Conservation (phyloP, 768 basidiomycete genomes). For the Omphalotus guepiniiformis region DNA sequence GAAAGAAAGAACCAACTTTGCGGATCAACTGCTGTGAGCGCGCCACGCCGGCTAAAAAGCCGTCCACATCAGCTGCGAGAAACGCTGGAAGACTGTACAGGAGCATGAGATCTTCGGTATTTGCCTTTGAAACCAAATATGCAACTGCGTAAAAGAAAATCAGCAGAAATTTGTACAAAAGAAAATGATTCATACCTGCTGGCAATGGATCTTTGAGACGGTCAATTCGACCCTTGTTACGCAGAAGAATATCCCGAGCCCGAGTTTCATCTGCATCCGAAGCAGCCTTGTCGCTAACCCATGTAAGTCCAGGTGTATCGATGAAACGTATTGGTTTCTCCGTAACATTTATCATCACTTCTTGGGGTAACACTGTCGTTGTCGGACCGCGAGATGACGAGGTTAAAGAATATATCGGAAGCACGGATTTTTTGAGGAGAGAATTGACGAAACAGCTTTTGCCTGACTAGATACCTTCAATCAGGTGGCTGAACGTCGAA, state of each 20-base stretch:
- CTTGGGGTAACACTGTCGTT: slow-evolving; percentile 67
- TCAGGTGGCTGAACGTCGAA: too few species aligned
- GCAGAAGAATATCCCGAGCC: slow-evolving; percentile 70
- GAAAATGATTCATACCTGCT: slow-evolving; percentile 47
- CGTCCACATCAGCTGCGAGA: slow-evolving; percentile 54
- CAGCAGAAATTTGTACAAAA: not conserved
- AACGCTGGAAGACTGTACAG: slow-evolving; percentile 83
- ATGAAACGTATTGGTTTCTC: slow-evolving; percentile 59
- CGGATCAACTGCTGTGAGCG: slow-evolving; percentile 71
- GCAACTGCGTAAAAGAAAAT: slow-evolving; percentile 41
- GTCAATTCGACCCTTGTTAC: slow-evolving; percentile 80
- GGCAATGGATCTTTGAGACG: slow-evolving; percentile 75
- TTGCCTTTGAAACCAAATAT: slow-evolving; percentile 64
- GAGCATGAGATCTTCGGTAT: slow-evolving; percentile 84
- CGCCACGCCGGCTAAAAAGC: slow-evolving; percentile 76
- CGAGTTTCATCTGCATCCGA: slow-evolving; percentile 38
- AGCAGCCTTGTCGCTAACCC: slow-evolving; percentile 36
- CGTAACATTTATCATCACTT: slow-evolving; percentile 46
- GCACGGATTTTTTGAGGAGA: slow-evolving; percentile 44
- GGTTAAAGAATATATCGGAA: slow-evolving; percentile 58
- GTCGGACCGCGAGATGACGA: slow-evolving; percentile 57
- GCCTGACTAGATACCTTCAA: too few species aligned
- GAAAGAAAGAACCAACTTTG: slow-evolving; percentile 46
- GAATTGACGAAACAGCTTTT: slow-evolving; percentile 88
- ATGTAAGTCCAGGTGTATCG: slow-evolving; percentile 86